Conservation (phyloP, 768 basidiomycete genomes). For the Kockovaella imperatae region DNA sequence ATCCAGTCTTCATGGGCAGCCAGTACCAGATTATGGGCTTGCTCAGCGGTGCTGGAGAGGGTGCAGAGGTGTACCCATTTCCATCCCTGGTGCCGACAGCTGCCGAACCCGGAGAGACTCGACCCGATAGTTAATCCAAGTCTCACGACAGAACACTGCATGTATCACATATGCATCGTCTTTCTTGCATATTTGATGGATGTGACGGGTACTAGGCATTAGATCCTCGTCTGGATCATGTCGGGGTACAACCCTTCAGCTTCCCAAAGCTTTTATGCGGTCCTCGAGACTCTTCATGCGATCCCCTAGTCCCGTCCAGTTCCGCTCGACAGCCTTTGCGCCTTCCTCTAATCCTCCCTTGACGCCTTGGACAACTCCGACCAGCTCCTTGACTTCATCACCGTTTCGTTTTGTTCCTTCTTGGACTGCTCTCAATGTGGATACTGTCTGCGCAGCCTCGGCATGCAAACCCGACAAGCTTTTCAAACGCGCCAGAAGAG, state of each 20-base stretch:
- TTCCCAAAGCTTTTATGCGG: constrained; percentile 16
- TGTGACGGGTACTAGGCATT: background rate
- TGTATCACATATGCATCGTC: no score
- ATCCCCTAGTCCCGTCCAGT: constrained; percentile 51
- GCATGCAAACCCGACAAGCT: constrained; percentile 75
- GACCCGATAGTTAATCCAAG: background rate
- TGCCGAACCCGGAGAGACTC: background rate
- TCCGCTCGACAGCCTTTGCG: constrained; percentile 60
- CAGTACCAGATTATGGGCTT: constrained; percentile 77
- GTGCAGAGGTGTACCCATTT: constrained; percentile 25
- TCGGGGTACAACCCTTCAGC: constrained; percentile 2
- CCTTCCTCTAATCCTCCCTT: constrained; percentile 72
- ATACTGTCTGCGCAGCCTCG: constrained; percentile 69
- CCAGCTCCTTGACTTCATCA: constrained; percentile 60
- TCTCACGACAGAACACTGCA: no score
- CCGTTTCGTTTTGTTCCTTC: constrained; percentile 62
- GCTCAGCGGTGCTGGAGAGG: constrained; percentile 23
- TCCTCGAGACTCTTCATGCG: constrained; percentile 46
- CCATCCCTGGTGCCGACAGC: background rate
- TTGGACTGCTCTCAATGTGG: constrained; percentile 51
- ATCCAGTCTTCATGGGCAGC: constrained; percentile 71
- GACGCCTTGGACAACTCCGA: constrained; percentile 60
- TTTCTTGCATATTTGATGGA: constrained; percentile 1
- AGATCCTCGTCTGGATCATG: background rate
- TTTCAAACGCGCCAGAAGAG: constrained; percentile 78